A percentile compares a stretch with the other conserved stretches of the same genome.
phyloP scores from a whole-genome alignment of 176 grass and related monocot genomes.

The Zea mays region Zm-B73-REFERENCE-NAM-5.0 NC_050104.1:48113501-48114000 shows the following conservation, averaged over 20 bases:
- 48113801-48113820: constrained; percentile 41
- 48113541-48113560: not conserved
- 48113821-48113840: constrained; percentile 81
- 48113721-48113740: constrained; percentile 79
- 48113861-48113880: not conserved
- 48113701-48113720: constrained; percentile 71
- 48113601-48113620: constrained; percentile 29
- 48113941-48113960: constrained; percentile 84
- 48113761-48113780: constrained; percentile 84
- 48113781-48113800: constrained; percentile 62
- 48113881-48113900: not conserved
- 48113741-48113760: constrained; percentile 67
- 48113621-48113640: constrained; percentile 60
- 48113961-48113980: constrained; percentile 68
- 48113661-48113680: constrained; percentile 53
- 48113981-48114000: constrained; percentile 90
- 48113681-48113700: constrained; percentile 85
- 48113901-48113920: not conserved
- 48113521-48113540: no score
- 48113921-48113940: not conserved
- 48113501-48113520: no score
- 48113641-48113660: constrained; percentile 76
- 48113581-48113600: constrained; percentile 1
- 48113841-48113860: constrained; percentile 85
- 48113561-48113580: not conserved